These are phyloP conservation scores for Evernia prunastri DNA, from an alignment of 495 filamentous ascomycete genomes.

Conservation along the genomic window DNA sequence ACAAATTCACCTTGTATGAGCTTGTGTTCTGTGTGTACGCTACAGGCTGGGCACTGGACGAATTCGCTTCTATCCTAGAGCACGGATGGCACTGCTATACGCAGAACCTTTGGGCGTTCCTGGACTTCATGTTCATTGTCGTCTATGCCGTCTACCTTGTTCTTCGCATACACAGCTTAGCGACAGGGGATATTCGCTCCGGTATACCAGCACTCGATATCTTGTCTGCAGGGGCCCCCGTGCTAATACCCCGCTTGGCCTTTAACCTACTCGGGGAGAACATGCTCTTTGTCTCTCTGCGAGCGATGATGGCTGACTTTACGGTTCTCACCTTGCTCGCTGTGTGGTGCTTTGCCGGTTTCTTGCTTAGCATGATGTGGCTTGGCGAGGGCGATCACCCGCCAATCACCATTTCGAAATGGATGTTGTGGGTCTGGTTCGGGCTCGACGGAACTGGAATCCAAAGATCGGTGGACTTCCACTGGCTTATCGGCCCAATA, in stretches of 20 bases:
- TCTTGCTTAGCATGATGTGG: conserved; percentile 65
- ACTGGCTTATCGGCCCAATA: conserved; percentile 58
- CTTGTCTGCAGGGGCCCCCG: conserved; percentile 60
- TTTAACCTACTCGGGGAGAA: conserved; percentile 71
- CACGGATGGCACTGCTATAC: conserved; percentile 72
- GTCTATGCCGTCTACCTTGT: conserved; percentile 57
- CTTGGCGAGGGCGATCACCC: conserved; percentile 43
- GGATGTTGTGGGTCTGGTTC: conserved; percentile 82
- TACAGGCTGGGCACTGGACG: conserved; percentile 65
- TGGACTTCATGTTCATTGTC: conserved; percentile 59
- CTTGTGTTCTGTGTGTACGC: conserved; percentile 57
- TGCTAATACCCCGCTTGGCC: conserved; percentile 64
- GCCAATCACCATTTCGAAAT: conserved; percentile 57
- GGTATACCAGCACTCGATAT: conserved; percentile 59
- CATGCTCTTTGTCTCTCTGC: conserved; percentile 62
- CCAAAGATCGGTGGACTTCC: conserved; percentile 56
- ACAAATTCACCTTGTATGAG: conserved; percentile 46
- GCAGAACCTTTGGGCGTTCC: conserved; percentile 72
- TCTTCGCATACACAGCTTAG: conserved; percentile 53
- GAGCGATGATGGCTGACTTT: conserved; percentile 72
- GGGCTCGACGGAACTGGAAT: conserved; percentile 69
- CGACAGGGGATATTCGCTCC: conserved; percentile 32
- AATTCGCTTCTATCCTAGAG: conserved; percentile 63
- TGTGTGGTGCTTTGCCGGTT: conserved; percentile 67
- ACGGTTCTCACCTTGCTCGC: conserved; percentile 56